Base-by-base conservation (phyloP, 345 rosid species). In the Rhizophora apiculata region DNA sequence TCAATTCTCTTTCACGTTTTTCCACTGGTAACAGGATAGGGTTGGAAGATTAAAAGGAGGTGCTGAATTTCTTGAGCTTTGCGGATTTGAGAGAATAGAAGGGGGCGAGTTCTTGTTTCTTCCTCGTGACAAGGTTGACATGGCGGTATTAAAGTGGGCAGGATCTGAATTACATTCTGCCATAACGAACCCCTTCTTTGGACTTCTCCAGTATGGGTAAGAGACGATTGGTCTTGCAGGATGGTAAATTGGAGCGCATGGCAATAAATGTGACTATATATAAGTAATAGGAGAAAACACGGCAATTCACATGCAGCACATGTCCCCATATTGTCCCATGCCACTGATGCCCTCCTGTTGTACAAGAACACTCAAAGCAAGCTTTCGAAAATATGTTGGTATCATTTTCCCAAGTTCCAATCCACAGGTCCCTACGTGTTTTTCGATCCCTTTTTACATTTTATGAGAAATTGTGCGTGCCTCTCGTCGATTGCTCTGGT, bases 51-150 rank as follows among this genome's bases (percentile, higher is more conserved):
- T 86, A 37, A 59, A 69, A 72, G 90, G 81, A 80, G 93, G 89
- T 15, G 63, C 78, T 6, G 88, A 87, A 81, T 89, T 93, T 83
- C 88, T 93, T 53, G 89, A 88, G 82, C 89, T 93, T 70, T 91
- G 98, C 43, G 97, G 94, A 27, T 93, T 91, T 64, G 86, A 83
- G 77, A 85, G 66, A 78, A 83, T 64, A 10, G 84, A 84, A 70
- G 87, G 65, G n/a, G 81, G 65, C 10, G 67, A 81, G 66, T 86
- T 81, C 74, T 69, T 91, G 85, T 54, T 58, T 78, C 83, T 93
- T 57, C 81, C 89, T 0, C 58, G 63, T 0, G 80, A 80, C 16
- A 85, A 84, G 52, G 77, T 70, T 22, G 85, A 93, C 75, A 52
- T 85, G 69, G 78, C 54, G 21, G 62, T 78, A 54, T 85, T 93